Base-by-base conservation (phyloP, 2,329 filamentous ascomycete species). In the Sphaerulina vaccinii region DNA sequence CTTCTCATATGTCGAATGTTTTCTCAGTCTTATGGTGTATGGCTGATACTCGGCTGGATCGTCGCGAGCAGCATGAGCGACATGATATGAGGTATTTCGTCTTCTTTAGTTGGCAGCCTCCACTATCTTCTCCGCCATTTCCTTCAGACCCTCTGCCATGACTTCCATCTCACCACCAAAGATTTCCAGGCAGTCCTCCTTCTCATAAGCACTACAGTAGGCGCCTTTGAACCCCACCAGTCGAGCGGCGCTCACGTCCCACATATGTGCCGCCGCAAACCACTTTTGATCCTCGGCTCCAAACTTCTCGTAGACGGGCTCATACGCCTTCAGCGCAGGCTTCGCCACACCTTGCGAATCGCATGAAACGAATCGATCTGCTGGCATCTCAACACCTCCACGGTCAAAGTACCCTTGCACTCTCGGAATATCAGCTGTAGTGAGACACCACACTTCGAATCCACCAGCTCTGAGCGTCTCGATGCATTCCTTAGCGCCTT, bases 221-320 rank as follows among this genome's bases (percentile, higher is more conserved):
- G 80, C 79, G 6, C 76, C 77, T 46, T 72, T 74, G 62, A 82
- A 63, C 74, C 32, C 71, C 13, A 54, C 51, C n/a, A 52, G 44
- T 19, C 39, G 46, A 16, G 49, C 49, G 3, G 48, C 39, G 6
- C 35, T 38, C 27, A 79, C 79, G 68, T 83, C 80, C 80, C 80
- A 83, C 72, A 79, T 77, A 65, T 83, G 80, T 18, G 79, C 80
- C 1, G 80, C 80, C 1, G 78, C 80, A 62, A 82, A 82, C 79
- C 79, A 82, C 39, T 72, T 72, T 54, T 65, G 54, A 37, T 75
- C 62, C 2, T 58, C 67, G 0, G 50, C 37, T 6, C 42, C 71
- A 49, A 81, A 73, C 42, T 62, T 65, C n/a, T 71, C 69, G 27
- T 76, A 63, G 5, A 78, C 62, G 1, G 71, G 68, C 54, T 65